Conservation (phyloP, 805 yeast species). For the Pichia manshurica region DNA sequence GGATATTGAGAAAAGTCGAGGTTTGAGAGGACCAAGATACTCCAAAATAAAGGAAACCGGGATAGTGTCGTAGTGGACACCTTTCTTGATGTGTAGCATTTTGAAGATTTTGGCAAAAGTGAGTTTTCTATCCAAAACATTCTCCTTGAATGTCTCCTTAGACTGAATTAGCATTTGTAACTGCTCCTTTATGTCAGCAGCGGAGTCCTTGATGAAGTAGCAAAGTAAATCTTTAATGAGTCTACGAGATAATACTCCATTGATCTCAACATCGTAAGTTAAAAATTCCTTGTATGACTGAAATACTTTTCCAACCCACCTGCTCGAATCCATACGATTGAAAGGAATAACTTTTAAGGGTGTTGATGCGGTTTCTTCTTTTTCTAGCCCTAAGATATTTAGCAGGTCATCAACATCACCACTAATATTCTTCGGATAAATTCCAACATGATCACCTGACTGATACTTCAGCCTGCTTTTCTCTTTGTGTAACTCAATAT, state of each 20-base stretch:
- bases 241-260: conserved; percentile 83
- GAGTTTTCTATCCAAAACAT: conserved; percentile 49
- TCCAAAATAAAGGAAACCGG: conserved; percentile 83
- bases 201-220: neutral
- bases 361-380: conserved; percentile 33
- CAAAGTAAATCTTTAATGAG: conserved; percentile 33
- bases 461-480: conserved; percentile 67
- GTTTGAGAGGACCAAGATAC: conserved; percentile 68
- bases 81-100: conserved; percentile 44
- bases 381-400: conserved; percentile 50
- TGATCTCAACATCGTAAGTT: conserved; percentile 75
- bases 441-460: conserved; percentile 91
- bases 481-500: conserved; percentile 54
- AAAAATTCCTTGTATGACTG: conserved; percentile 68
- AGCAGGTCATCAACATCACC: conserved; percentile 61
- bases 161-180: neutral
- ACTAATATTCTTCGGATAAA: conserved; percentile 78
- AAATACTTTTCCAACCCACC: conserved; percentile 33
- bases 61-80: conserved; percentile 53
- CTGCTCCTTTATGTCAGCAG: conserved; percentile 21
- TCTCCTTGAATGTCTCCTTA: conserved; percentile 49
- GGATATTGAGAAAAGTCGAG: conserved; percentile 90
- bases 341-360: conserved; percentile 51
- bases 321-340: conserved; percentile 51
- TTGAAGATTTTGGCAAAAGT: conserved; percentile 68